Evolutionary conservation across 495 filamentous ascomycete genomes (phyloP), one percentile per base, ranked within the genome.

Genomic region (Penicillium argentinense): DNA sequence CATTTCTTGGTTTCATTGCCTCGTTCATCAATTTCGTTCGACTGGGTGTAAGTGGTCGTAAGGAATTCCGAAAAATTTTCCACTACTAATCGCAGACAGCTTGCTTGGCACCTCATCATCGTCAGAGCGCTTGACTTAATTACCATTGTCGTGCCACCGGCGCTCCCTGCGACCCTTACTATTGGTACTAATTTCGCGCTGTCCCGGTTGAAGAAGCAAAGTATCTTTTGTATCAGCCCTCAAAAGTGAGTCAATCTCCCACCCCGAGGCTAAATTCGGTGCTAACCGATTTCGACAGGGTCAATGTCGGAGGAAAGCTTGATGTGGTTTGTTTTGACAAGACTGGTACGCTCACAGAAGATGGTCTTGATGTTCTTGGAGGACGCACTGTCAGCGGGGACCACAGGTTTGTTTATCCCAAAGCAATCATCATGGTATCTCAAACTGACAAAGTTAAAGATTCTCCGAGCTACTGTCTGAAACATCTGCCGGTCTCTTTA

Each of bases 271-370:
- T n/a, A n/a, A n/a, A n/a, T n/a, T n/a, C n/a, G n/a, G n/a, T n/a
- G n/a, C n/a, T n/a, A n/a, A n/a, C n/a, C n/a, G n/a, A n/a, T n/a
- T n/a, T n/a, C n/a, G n/a, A n/a, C n/a, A n/a, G n/a, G 50, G 91
- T 99, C 29, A 97, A 97, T 57, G 88, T 99, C 19, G 92, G 88
- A 12, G 95, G 95, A 5, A 97, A 97, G 62, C 72, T 99, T 5
- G 93, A 99, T 67, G 76, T 97, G 23, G 82, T 99, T 57, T 97
- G 93, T 68, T 99, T 99, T 53, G 95, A 99, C 67, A 99, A 99
- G 63, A 99, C 95, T 2, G 95, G 95, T 14, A 99, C 95, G 11
- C 73, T 99, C 17, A 99, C 95, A 2, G 95, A 97, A 66, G 95
- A 99, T 64, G 95, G 95, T 0, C 73, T 99, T 36, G 95, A 99